A percentile compares a stretch with the other conserved stretches of the same genome.
Evolutionary conservation across 192 early-diverging fungal species (phyloP).

Genomic region (Funneliformis geosporum): DNA sequence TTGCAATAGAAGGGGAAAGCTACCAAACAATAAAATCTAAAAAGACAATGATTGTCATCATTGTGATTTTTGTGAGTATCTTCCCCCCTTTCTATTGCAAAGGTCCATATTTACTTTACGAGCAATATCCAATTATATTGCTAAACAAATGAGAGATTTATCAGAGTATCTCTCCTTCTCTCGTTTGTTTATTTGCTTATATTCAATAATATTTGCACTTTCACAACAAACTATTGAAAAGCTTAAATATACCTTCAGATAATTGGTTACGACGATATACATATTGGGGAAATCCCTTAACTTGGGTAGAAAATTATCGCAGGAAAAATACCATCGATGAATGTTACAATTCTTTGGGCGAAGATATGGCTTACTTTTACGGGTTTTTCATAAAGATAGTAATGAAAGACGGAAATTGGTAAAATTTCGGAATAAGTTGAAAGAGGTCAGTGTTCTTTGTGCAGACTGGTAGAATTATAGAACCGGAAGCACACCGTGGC

Average conservation of each 20-base stretch:
- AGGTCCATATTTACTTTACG: too few species aligned
- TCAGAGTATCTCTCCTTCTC: too few species aligned
- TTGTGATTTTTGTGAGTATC: too few species aligned
- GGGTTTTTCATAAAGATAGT: background rate
- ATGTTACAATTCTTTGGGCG: conserved; percentile 1
- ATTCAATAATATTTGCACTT: too few species aligned
- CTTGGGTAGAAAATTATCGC: background rate
- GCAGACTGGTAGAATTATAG: conserved; percentile 9
- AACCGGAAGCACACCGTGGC: conserved; percentile 10
- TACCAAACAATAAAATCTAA: too few species aligned
- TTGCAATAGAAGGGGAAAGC: too few species aligned
- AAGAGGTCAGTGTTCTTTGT: conserved; percentile 20
- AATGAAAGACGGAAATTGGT: background rate
- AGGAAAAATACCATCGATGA: background rate
- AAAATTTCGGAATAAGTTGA: background rate
- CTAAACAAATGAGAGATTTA: too few species aligned
- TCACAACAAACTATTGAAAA: background rate
- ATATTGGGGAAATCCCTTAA: background rate
- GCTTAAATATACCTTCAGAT: background rate
- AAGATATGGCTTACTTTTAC: background rate
- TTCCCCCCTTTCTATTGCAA: too few species aligned
- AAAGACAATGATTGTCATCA: too few species aligned
- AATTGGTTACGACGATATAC: background rate
- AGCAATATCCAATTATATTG: too few species aligned
- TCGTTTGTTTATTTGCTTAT: too few species aligned